Evolutionary conservation across 495 filamentous ascomycete species (phyloP).

Genomic region (Articulospora tetracladia): DNA sequence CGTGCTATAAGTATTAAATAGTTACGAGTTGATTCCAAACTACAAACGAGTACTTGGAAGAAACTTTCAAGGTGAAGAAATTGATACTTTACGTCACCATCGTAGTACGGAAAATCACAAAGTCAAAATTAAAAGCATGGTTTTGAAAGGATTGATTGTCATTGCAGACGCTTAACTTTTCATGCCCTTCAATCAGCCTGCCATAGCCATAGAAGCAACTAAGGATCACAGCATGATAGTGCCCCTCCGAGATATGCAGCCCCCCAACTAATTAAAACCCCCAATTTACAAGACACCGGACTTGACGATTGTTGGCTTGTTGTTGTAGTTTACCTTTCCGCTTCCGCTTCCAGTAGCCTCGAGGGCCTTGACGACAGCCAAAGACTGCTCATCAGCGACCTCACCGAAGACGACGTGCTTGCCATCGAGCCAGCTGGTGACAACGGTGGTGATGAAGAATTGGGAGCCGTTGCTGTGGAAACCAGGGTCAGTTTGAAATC

Average conservation of each 20-base stretch:
- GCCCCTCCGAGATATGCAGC: conserved; percentile 14
- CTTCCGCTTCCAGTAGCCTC: conserved; percentile 64
- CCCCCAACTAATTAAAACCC: neutral
- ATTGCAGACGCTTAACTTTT: conserved; percentile 20
- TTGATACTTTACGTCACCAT: too few relatives aligned
- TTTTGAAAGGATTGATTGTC: neutral
- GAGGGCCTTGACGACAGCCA: conserved; percentile 64
- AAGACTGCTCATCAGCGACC: conserved; percentile 61
- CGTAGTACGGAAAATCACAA: neutral
- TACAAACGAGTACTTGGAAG: too few relatives aligned
- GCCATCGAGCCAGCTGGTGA: conserved; percentile 70
- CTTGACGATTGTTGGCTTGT: conserved; percentile 65
- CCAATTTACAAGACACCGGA: conserved; percentile 50
- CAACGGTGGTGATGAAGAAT: conserved; percentile 74
- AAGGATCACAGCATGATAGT: conserved; percentile 8
- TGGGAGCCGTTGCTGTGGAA: conserved; percentile 66
- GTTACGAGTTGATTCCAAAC: too few relatives aligned
- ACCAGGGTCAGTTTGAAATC: conserved; percentile 18
- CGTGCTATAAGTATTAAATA: too few relatives aligned
- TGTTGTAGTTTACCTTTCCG: conserved; percentile 57
- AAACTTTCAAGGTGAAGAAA: neutral
- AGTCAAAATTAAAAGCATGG: neutral
- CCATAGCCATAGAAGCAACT: conserved; percentile 2
- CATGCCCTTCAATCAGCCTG: conserved; percentile 8
- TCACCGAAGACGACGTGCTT: conserved; percentile 82